phyloP scores from a whole-genome alignment of 441 rosid species.

The Erodium chrysanthum region DNA sequence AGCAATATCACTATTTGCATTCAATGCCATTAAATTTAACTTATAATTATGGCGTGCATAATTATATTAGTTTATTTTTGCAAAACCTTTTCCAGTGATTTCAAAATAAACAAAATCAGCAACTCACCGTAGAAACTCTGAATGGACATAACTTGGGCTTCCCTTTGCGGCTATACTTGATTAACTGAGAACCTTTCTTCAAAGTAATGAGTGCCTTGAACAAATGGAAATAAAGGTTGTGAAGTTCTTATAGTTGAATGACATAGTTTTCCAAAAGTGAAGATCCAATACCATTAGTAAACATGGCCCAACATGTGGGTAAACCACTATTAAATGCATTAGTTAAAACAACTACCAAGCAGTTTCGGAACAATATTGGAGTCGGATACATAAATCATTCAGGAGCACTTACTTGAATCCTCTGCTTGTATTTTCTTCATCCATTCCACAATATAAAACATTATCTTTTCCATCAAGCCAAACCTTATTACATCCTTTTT shows the following conservation, averaged over 20 bases:
- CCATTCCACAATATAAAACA: neutral
- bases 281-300: neutral
- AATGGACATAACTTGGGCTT: conserved; percentile 88
- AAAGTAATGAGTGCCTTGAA: conserved; percentile 63
- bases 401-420: neutral
- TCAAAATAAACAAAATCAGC: neutral
- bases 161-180: conserved; percentile 87
- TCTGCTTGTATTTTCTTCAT: neutral
- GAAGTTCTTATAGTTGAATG: neutral
- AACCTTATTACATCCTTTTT: neutral
- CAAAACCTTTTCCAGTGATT: neutral
- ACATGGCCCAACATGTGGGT: neutral
- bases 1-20: too few relatives aligned
- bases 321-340: neutral
- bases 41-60: too few relatives aligned
- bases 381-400: neutral
- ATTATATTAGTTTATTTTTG: too few relatives aligned
- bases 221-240: conserved; percentile 5
- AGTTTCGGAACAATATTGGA: neutral
- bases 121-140: conserved; percentile 74
- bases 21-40: too few relatives aligned
- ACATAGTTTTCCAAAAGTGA: neutral
- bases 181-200: conserved; percentile 73
- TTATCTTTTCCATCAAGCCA: neutral
- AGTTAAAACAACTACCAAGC: too few relatives aligned